Percentiles rank a stretch among this genome's conserved stretches.
These are phyloP conservation scores for Metarhizium guizhouense DNA, from an alignment of 2,329 filamentous ascomycete species.

Conservation along the genomic window DNA sequence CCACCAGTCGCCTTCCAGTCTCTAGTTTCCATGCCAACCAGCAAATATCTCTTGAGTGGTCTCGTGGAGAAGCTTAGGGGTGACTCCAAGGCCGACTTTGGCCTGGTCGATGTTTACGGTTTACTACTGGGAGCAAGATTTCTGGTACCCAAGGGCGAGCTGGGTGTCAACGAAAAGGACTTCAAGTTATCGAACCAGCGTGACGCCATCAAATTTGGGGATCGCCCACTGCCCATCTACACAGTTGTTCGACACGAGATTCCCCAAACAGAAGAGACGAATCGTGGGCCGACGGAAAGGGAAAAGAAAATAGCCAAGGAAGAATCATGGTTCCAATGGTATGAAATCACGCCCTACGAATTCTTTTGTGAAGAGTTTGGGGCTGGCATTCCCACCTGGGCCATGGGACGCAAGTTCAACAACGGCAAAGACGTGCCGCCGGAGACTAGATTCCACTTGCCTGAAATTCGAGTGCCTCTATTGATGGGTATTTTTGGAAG, in stretches of 20 bases:
- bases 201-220: conserved; percentile 64
- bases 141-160: conserved; percentile 73
- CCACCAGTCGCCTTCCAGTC: conserved; percentile 75
- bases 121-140: conserved; percentile 75
- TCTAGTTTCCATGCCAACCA: conserved; percentile 82
- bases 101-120: conserved; percentile 89
- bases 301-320: conserved; percentile 42
- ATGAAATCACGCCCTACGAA: conserved; percentile 89
- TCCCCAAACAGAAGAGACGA: conserved; percentile 44
- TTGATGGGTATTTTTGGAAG: conserved; percentile 94
- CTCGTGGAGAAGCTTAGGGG: conserved; percentile 88
- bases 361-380: conserved; percentile 89
- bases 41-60: conserved; percentile 81
- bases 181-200: conserved; percentile 88
- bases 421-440: conserved; percentile 46
- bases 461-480: conserved; percentile 74
- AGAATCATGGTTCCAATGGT: conserved; percentile 96
- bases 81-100: conserved; percentile 61
- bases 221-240: conserved; percentile 86
- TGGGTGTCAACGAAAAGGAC: conserved; percentile 62
- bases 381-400: conserved; percentile 92
- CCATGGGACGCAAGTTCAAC: conserved; percentile 74
- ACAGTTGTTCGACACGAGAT: conserved; percentile 95
- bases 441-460: conserved; percentile 60
- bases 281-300: conserved; percentile 5